These are phyloP conservation scores for Thelephora aurantiotincta DNA, from an alignment of 768 basidiomycete genomes.

Conservation along the genomic window DNA sequence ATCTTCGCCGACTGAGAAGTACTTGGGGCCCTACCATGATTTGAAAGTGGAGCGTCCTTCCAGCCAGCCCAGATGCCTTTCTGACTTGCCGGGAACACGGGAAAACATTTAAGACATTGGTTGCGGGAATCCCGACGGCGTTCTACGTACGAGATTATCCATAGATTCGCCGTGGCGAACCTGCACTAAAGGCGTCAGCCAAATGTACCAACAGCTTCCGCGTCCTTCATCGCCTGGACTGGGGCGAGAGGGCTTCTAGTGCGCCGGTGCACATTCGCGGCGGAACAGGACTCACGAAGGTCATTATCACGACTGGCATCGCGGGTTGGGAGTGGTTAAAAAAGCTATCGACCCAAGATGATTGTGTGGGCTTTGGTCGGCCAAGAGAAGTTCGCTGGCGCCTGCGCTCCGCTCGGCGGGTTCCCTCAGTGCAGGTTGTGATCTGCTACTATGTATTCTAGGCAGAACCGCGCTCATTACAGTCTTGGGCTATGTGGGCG, in stretches of 20 bases:
- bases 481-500: too few species aligned
- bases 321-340: too few species aligned
- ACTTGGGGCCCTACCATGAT: slow-evolving; percentile 40
- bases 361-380: too few species aligned
- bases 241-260: not conserved
- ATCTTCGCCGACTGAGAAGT: too few species aligned
- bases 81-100: slow-evolving; percentile 13
- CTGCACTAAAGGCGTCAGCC: slow-evolving; percentile 18
- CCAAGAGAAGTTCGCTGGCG: too few species aligned
- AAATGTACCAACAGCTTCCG: not conserved
- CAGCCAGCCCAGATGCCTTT: slow-evolving; percentile 58
- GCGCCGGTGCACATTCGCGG: not conserved
- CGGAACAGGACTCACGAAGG: slow-evolving; percentile 16
- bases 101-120: not conserved
- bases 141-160: slow-evolving; percentile 48
- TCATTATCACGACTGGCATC: slow-evolving; percentile 11
- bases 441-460: too few species aligned
- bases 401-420: too few species aligned
- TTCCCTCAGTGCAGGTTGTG: too few species aligned
- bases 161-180: slow-evolving; percentile 68
- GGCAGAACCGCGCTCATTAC: too few species aligned
- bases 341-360: too few species aligned
- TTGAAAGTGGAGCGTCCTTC: slow-evolving; percentile 58
- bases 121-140: not conserved
- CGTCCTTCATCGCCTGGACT: not conserved